Evolutionary conservation across 2,329 filamentous ascomycete genomes (phyloP).

Genomic region (Tolypocladium capitatum): DNA sequence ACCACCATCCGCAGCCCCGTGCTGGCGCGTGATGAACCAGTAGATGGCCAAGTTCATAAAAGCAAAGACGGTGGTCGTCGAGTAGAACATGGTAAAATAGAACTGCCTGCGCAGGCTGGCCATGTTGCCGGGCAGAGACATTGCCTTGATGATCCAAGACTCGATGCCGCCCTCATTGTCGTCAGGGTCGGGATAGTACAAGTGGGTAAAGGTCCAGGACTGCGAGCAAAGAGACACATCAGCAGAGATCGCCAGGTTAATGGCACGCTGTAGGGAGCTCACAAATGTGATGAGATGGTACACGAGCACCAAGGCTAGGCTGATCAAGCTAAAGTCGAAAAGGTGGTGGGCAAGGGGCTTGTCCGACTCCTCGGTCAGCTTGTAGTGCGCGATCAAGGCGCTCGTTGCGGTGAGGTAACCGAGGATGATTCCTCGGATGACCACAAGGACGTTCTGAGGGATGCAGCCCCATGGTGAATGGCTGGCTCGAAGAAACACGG

Average conservation of each 20-base stretch:
- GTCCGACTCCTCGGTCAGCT: slow-evolving; percentile 25
- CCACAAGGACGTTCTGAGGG: slow-evolving; percentile 30
- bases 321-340: slow-evolving; percentile 36
- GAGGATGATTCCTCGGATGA: slow-evolving; percentile 27
- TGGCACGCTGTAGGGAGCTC: slow-evolving; percentile 10
- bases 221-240: slow-evolving; percentile 9
- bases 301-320: slow-evolving; percentile 26
- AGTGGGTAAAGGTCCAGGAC: slow-evolving; percentile 39
- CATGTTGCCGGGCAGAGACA: slow-evolving; percentile 33
- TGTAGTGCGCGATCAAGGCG: slow-evolving; percentile 31
- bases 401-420: slow-evolving; percentile 28
- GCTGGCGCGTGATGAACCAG: slow-evolving; percentile 28
- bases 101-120: slow-evolving; percentile 27
- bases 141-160: slow-evolving; percentile 21
- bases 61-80: slow-evolving; percentile 28
- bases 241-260: background rate
- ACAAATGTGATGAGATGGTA: slow-evolving; percentile 36
- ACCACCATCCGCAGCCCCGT: slow-evolving; percentile 8
- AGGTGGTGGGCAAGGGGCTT: slow-evolving; percentile 27
- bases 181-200: slow-evolving; percentile 31
- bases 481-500: slow-evolving; percentile 35
- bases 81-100: slow-evolving; percentile 38
- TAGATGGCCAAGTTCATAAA: slow-evolving; percentile 38
- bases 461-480: slow-evolving; percentile 38
- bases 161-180: slow-evolving; percentile 22